phyloP scores from a whole-genome alignment of 2,329 filamentous ascomycete genomes.

The Magnaporthales sp. region DNA sequence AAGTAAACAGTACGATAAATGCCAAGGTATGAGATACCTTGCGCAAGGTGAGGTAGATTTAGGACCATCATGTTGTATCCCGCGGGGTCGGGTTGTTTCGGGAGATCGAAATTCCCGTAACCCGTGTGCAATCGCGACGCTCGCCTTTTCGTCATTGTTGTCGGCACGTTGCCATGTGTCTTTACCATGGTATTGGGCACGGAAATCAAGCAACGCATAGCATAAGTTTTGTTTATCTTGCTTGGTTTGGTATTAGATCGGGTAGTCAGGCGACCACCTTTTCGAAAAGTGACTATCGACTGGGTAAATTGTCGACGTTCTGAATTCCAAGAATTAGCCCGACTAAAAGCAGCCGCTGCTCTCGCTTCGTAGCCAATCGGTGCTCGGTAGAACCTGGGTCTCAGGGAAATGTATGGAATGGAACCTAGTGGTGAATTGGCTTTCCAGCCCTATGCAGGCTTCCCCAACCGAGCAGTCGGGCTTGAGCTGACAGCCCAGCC shows the following conservation, averaged over 20 bases:
- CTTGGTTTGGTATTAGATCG: background rate
- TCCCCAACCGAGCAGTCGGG: background rate
- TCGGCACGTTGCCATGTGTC: background rate
- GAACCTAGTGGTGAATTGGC: background rate
- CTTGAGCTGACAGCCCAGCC: background rate
- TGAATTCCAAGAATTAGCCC: background rate
- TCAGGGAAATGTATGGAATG: background rate
- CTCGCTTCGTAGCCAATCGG: background rate
- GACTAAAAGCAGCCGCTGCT: background rate
- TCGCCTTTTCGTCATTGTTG: background rate
- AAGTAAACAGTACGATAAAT: background rate
- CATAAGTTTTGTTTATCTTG: background rate
- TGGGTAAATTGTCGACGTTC: background rate
- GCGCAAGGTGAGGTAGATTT: background rate
- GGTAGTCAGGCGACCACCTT: background rate
- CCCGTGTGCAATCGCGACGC: background rate
- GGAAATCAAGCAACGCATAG: background rate
- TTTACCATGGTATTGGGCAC: background rate
- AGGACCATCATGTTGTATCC: background rate
- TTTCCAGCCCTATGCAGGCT: background rate
- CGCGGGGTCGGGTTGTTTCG: background rate
- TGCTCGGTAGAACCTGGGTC: background rate
- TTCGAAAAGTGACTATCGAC: background rate
- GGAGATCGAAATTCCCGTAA: background rate
- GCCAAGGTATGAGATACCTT: background rate